Base-by-base conservation (phyloP, 148 eudicot genomes). In the Rhododendron vialii region DNA sequence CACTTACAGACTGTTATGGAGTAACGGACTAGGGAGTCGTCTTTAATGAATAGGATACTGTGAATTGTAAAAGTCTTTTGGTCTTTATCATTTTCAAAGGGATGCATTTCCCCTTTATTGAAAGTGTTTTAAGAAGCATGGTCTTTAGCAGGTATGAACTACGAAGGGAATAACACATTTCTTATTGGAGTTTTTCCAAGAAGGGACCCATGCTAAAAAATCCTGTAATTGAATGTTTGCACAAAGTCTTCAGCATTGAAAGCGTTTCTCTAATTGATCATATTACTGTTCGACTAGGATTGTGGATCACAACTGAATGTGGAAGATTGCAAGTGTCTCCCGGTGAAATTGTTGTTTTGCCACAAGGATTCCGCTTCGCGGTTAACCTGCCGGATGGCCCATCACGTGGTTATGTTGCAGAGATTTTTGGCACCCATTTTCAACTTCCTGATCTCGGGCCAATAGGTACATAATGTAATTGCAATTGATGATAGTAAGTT, bases 401-500 rank as follows among this genome's bases (percentile, higher is more conserved):
- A 59, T 95, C 98, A 55, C 95, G 99, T 55, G 99, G 98, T 53
- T 96, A 96, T 85, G 98, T 96, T 24, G 95, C 99, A 82, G 99
- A 96, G 87, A 90, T 93, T 74, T 96, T 96, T 83, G 99, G 98
- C 86, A 87, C 98, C 59, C 99, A 96, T 90, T 95, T 93, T 86
- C 98, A 95, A 88, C 99, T 96, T 84, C 98, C 99, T 77, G 99
- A 96, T 86, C 95, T 95, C 83, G 99, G 99, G 48, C 99, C 98
- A 69, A 95, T 96, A 90, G 99, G 99, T 96, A 88, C 81, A 82
- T 80, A 76, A 45, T 30, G 67, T 67, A 43, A 43, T 61, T 17
- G 0, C 24, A 63, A 30, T 57, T 3, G 18, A 82, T 36, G 26
- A 35, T 63, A 28, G 30, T 43, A 67, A 71, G n/a, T 47, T 4